A percentile compares a stretch with the other conserved stretches of the same genome.
Conservation (phyloP, 2,329 filamentous ascomycete genomes). For the Neopestalotiopsis sp. region DNA sequence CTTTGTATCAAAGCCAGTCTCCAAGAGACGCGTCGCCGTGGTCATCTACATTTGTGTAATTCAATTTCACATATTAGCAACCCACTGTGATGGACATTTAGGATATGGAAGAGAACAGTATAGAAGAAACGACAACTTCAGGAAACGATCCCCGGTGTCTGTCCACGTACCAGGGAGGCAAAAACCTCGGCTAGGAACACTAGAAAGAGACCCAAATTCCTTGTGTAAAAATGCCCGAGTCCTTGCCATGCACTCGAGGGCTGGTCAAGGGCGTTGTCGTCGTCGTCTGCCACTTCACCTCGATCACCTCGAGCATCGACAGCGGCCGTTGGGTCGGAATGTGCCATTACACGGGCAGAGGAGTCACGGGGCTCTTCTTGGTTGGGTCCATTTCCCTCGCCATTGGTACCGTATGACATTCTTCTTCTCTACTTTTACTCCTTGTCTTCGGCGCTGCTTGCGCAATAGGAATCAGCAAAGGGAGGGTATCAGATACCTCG, state of each 20-base stretch:
- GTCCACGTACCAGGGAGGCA: constrained; percentile 40
- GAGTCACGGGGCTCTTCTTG: not conserved
- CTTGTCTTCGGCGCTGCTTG: not conserved
- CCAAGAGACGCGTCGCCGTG: constrained; percentile 44
- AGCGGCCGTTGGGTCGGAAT: not conserved
- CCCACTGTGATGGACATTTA: too few relatives aligned
- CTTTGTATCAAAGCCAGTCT: constrained; percentile 38
- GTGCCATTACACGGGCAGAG: not conserved
- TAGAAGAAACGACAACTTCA: not conserved
- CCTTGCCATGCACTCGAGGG: constrained; percentile 19
- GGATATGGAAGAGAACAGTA: not conserved
- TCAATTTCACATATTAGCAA: too few relatives aligned
- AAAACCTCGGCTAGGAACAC: constrained; percentile 47
- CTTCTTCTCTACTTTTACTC: not conserved
- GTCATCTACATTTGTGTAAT: constrained; percentile 37
- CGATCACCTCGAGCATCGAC: not conserved
- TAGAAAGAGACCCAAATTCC: constrained; percentile 44
- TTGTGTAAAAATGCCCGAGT: constrained; percentile 49
- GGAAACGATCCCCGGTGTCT: not conserved
- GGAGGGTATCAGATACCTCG: too few relatives aligned
- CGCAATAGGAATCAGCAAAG: too few relatives aligned
- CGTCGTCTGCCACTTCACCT: not conserved
- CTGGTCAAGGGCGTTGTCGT: too few relatives aligned
- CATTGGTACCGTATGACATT: not conserved
- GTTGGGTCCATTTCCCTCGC: not conserved